phyloP scores from a whole-genome alignment of 2,329 filamentous ascomycete genomes.

The Pseudopithomyces maydicus region DNA sequence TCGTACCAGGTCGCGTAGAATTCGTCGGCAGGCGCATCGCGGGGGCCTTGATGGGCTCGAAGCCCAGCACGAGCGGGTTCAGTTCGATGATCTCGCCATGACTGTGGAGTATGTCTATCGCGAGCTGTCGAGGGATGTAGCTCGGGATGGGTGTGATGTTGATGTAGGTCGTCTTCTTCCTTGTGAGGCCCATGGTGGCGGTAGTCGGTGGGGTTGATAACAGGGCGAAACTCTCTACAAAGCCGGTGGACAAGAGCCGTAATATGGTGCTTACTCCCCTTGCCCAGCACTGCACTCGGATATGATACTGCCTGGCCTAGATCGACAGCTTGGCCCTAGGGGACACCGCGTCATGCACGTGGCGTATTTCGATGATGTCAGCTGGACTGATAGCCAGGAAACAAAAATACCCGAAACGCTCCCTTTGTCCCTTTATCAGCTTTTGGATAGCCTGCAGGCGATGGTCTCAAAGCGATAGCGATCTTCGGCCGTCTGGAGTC shows the following conservation, averaged over 20 bases:
- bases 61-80: conserved; percentile 69
- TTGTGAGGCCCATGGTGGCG: conserved; percentile 40
- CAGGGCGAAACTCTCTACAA: not conserved
- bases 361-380: conserved; percentile 28
- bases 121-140: conserved; percentile 73
- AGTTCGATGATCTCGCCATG: conserved; percentile 73
- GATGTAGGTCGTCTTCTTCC: conserved; percentile 69
- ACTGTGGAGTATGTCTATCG: conserved; percentile 73
- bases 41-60: conserved; percentile 70
- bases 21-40: conserved; percentile 70
- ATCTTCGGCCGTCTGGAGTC: too few relatives aligned
- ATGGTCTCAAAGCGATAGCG: not conserved
- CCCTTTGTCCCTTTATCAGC: not conserved
- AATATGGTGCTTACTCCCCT: conserved; percentile 12
- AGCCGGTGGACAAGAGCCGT: conserved; percentile 2
- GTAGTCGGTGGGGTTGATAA: conserved; percentile 4
- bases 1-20: conserved; percentile 78
- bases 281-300: not conserved
- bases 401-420: conserved; percentile 9
- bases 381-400: conserved; percentile 2
- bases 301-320: conserved; percentile 11
- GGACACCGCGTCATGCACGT: conserved; percentile 33
- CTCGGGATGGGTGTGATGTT: conserved; percentile 72
- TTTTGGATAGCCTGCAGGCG: not conserved
- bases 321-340: conserved; percentile 11